Conservation (phyloP, 176 grass and related monocot genomes). For the Ensete ventricosum region DNA sequence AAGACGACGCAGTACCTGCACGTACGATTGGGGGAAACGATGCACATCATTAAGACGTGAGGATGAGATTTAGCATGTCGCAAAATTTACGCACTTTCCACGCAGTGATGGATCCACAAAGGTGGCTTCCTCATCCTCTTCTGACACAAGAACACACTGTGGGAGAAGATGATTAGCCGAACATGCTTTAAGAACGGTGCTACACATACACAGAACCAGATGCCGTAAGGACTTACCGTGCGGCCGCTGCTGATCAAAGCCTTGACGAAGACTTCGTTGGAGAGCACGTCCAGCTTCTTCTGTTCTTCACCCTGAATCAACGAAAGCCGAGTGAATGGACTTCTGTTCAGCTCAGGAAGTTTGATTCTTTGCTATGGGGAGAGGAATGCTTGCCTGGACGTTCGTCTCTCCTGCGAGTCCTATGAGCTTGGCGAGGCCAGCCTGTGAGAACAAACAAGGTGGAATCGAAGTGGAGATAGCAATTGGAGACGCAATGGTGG, state of each 20-base stretch:
- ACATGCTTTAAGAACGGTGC: background rate
- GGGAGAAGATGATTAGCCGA: background rate
- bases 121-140: constrained; percentile 86
- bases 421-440: constrained; percentile 70
- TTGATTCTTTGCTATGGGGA: too few species aligned
- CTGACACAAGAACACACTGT: constrained; percentile 85
- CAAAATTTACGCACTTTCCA: constrained; percentile 44
- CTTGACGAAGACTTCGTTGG: constrained; percentile 91
- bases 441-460: constrained; percentile 26
- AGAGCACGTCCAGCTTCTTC: constrained; percentile 96
- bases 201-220: background rate
- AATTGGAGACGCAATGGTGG: background rate
- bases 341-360: too few species aligned
- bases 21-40: too few species aligned
- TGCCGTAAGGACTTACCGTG: constrained; percentile 32
- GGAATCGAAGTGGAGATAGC: background rate
- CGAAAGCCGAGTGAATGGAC: background rate
- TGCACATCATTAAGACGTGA: too few species aligned
- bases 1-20: constrained; percentile 79
- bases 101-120: constrained; percentile 72
- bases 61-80: background rate
- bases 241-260: constrained; percentile 84
- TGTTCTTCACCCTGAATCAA: constrained; percentile 77
- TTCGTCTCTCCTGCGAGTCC: constrained; percentile 86
- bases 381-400: constrained; percentile 47